phyloP scores from a whole-genome alignment of 2,329 filamentous ascomycete species.

The Monosporascus ibericus region DNA sequence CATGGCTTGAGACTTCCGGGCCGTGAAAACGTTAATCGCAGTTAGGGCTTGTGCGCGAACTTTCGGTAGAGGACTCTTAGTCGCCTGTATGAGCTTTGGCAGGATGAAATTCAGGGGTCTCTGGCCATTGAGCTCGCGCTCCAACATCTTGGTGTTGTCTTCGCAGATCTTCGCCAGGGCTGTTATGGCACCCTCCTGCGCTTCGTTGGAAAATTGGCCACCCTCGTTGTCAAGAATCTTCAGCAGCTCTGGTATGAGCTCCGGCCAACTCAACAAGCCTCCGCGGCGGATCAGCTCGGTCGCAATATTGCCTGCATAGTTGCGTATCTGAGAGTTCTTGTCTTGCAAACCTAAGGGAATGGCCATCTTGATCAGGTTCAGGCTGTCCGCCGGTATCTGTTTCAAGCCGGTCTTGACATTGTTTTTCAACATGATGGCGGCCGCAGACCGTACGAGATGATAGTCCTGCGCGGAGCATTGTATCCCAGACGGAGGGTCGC shows the following conservation, averaged over 20 bases:
- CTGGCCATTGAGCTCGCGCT: constrained; percentile 83
- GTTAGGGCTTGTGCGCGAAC: constrained; percentile 75
- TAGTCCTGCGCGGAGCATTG: constrained; percentile 56
- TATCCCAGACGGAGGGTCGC: constrained; percentile 55
- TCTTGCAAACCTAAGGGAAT: constrained; percentile 78
- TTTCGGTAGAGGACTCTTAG: constrained; percentile 66
- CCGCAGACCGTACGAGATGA: constrained; percentile 75
- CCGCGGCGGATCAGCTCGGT: constrained; percentile 84
- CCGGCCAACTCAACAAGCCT: constrained; percentile 85
- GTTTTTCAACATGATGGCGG: constrained; percentile 94
- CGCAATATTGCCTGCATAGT: constrained; percentile 86
- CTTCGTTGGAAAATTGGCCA: constrained; percentile 61
- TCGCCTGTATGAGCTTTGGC: constrained; percentile 85
- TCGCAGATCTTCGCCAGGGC: constrained; percentile 94
- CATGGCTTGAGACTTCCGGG: constrained; percentile 76
- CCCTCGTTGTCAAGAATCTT: constrained; percentile 67
- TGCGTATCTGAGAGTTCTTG: constrained; percentile 73
- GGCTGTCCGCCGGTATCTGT: constrained; percentile 65
- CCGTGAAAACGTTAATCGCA: constrained; percentile 87
- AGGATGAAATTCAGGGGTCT: constrained; percentile 83
- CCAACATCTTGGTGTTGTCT: constrained; percentile 82
- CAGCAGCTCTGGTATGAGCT: constrained; percentile 78
- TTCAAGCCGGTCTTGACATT: constrained; percentile 74
- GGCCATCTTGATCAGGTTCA: constrained; percentile 72
- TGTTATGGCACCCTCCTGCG: constrained; percentile 89